A percentile compares a stretch with the other conserved stretches of the same genome.
phyloP scores from a whole-genome alignment of 257 asterid species.

The Gentiana straminea region DNA sequence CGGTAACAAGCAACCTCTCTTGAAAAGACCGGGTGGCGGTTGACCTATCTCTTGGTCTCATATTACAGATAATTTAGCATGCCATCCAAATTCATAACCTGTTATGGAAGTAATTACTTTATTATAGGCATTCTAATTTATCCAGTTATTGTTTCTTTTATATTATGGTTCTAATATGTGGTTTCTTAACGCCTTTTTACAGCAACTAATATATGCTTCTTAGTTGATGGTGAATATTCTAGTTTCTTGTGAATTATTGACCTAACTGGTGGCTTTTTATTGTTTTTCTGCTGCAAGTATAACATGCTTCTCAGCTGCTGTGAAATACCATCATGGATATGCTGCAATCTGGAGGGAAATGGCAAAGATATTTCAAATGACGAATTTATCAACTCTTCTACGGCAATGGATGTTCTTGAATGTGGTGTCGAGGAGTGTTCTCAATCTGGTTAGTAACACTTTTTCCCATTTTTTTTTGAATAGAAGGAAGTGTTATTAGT shows the following conservation, averaged over 20 bases:
- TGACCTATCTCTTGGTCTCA: too few relatives aligned
- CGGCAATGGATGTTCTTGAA: conserved; percentile 91
- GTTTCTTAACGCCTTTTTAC: too few relatives aligned
- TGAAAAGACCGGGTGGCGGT: too few relatives aligned
- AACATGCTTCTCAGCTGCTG: conserved; percentile 49
- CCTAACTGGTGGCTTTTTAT: conserved; percentile 2
- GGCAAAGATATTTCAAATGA: conserved; percentile 31
- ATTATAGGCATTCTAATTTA: too few relatives aligned
- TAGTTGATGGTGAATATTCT: too few relatives aligned
- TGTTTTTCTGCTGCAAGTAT: conserved; percentile 29
- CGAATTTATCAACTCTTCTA: conserved; percentile 40
- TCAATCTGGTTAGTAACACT: conserved; percentile 20
- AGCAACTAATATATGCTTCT: too few relatives aligned
- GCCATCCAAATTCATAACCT: too few relatives aligned
- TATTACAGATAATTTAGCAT: too few relatives aligned
- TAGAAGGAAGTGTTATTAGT: neutral
- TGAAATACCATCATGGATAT: conserved; percentile 71
- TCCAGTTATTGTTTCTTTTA: too few relatives aligned
- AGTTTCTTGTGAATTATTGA: neutral
- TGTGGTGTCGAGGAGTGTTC: conserved; percentile 29
- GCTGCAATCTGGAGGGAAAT: conserved; percentile 82
- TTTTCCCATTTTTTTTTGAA: conserved; percentile 3
- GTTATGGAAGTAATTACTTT: too few relatives aligned
- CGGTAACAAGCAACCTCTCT: too few relatives aligned
- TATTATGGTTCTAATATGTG: too few relatives aligned